Percentiles rank a stretch among this genome's conserved stretches.
Evolutionary conservation across 2,329 filamentous ascomycete species (phyloP).

Genomic region (Hymenoscyphus occultus): DNA sequence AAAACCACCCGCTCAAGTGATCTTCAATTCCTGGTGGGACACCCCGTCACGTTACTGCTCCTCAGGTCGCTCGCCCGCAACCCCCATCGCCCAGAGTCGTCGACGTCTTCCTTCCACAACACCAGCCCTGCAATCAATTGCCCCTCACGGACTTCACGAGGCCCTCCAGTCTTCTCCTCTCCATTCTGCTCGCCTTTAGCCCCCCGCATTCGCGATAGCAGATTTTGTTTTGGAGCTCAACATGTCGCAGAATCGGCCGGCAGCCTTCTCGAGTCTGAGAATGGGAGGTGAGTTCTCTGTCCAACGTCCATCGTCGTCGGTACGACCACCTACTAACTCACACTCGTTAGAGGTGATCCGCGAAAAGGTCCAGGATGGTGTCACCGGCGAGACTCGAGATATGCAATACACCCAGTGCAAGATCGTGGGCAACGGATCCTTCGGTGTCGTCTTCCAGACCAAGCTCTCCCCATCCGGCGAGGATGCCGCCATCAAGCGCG

Average conservation of each 20-base stretch:
- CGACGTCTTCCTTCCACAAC: constrained; percentile 17
- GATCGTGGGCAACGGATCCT: constrained; percentile 98
- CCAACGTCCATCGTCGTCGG: constrained; percentile 6
- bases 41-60: constrained; percentile 31
- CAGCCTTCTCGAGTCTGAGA: constrained; percentile 82
- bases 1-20: constrained; percentile 15
- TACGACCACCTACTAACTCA: constrained; percentile 28
- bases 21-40: constrained; percentile 25
- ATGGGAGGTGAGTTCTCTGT: constrained; percentile 77
- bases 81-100: constrained; percentile 21
- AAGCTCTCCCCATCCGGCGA: constrained; percentile 97
- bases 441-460: constrained; percentile 98
- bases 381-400: constrained; percentile 94
- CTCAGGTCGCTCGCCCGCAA: constrained; percentile 13
- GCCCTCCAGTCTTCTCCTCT: constrained; percentile 40
- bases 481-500: constrained; percentile 98
- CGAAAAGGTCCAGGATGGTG: constrained; percentile 97
- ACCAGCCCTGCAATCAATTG: constrained; percentile 35
- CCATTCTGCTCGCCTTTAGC: constrained; percentile 45
- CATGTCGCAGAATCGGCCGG: constrained; percentile 90
- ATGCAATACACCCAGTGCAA: constrained; percentile 99
- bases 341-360: constrained; percentile 78
- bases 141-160: constrained; percentile 55
- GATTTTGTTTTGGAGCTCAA: constrained; percentile 36
- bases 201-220: constrained; percentile 42